phyloP scores from a whole-genome alignment of 2,329 filamentous ascomycete genomes.

The Fusarium equiseti region DNA sequence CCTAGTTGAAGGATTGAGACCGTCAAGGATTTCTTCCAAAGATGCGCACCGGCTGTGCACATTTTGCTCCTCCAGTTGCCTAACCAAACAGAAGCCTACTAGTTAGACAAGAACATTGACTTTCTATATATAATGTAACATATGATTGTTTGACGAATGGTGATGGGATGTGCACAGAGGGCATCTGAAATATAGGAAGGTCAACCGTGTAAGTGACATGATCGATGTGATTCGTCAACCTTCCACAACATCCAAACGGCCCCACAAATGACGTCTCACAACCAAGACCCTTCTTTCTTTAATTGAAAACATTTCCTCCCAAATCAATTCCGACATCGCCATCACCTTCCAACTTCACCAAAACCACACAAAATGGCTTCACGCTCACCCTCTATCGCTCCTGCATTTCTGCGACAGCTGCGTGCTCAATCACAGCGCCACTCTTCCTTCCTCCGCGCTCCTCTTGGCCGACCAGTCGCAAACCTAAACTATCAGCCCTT shows the following conservation, averaged over 20 bases:
- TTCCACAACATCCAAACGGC: slow-evolving; percentile 18
- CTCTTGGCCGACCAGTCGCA: slow-evolving; percentile 18
- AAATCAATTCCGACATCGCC: slow-evolving; percentile 16
- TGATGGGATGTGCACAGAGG: neutral
- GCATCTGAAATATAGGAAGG: neutral
- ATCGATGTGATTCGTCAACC: slow-evolving; percentile 31
- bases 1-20: neutral
- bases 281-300: slow-evolving; percentile 20
- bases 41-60: neutral
- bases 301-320: slow-evolving; percentile 38
- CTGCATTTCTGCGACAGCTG: slow-evolving; percentile 36
- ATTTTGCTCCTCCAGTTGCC: neutral
- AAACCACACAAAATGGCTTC: slow-evolving; percentile 47
- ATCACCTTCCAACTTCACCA: slow-evolving; percentile 4
- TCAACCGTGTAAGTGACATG: slow-evolving; percentile 28
- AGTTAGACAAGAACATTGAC: neutral
- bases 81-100: neutral
- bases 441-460: slow-evolving; percentile 23
- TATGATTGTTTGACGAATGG: neutral
- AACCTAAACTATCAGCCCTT: slow-evolving; percentile 24
- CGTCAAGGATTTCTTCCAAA: neutral
- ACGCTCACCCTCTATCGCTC: slow-evolving; percentile 37
- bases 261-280: slow-evolving; percentile 43
- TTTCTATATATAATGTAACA: neutral
- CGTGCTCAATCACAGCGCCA: slow-evolving; percentile 31